These are phyloP conservation scores for Penicillium sp. DNA, from an alignment of 2,329 filamentous ascomycete genomes.

Conservation along the genomic window DNA sequence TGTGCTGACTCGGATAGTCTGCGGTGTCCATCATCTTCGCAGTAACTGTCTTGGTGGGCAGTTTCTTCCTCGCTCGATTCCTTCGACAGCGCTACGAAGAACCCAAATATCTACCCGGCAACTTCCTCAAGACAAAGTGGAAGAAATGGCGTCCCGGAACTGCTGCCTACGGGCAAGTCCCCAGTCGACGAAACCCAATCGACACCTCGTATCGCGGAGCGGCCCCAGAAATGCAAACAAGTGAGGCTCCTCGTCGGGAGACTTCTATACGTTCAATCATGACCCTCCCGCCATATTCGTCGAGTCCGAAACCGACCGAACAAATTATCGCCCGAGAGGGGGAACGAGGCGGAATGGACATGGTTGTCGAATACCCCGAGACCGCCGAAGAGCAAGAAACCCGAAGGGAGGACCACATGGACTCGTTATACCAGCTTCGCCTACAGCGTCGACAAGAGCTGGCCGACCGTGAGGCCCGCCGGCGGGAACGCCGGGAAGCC, in stretches of 20 bases:
- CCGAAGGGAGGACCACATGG: slow-evolving; percentile 87
- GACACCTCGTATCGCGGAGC: slow-evolving; percentile 32
- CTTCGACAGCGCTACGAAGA: slow-evolving; percentile 47
- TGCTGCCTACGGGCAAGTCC: slow-evolving; percentile 45
- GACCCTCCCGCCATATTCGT: slow-evolving; percentile 84
- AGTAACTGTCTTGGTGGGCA: slow-evolving; percentile 29
- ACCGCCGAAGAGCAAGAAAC: slow-evolving; percentile 76
- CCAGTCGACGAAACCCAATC: slow-evolving; percentile 22
- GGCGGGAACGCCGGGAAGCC: slow-evolving; percentile 69
- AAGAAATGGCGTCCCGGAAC: slow-evolving; percentile 48
- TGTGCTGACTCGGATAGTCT: slow-evolving; percentile 23
- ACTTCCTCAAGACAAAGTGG: slow-evolving; percentile 55
- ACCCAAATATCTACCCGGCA: slow-evolving; percentile 55
- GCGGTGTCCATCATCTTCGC: slow-evolving; percentile 34
- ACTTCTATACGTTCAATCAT: slow-evolving; percentile 91
- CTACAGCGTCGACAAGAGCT: slow-evolving; percentile 72
- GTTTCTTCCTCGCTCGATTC: slow-evolving; percentile 43
- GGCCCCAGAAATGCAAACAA: slow-evolving; percentile 31
- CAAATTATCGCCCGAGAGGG: slow-evolving; percentile 84
- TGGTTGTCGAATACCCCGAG: slow-evolving; percentile 82
- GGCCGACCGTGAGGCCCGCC: slow-evolving; percentile 74
- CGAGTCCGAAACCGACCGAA: slow-evolving; percentile 71
- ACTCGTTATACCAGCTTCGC: slow-evolving; percentile 86
- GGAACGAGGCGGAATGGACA: slow-evolving; percentile 87
- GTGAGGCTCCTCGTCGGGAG: slow-evolving; percentile 67